phyloP scores from a whole-genome alignment of 2,329 filamentous ascomycete species.

The Neonectria ditissima region DNA sequence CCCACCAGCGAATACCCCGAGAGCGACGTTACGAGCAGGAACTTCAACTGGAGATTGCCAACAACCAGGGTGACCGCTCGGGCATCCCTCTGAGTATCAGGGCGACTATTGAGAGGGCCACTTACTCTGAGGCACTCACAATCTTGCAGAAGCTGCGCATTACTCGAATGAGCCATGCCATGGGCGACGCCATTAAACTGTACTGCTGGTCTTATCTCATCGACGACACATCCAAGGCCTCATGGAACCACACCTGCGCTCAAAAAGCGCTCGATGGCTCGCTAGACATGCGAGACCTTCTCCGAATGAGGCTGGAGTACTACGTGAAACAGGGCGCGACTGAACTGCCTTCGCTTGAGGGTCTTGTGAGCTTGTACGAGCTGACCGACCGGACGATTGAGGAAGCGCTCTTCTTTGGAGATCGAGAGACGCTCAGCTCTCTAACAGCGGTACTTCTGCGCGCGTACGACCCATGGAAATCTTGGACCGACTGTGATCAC shows the following conservation, averaged over 20 bases:
- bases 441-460: slow-evolving; percentile 6
- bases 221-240: slow-evolving; percentile 24
- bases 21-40: slow-evolving; percentile 27
- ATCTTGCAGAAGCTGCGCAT: slow-evolving; percentile 23
- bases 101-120: slow-evolving; percentile 23
- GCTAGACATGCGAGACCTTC: slow-evolving; percentile 13
- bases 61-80: background rate
- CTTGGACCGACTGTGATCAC: slow-evolving; percentile 15
- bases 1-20: slow-evolving; percentile 18
- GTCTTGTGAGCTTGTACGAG: slow-evolving; percentile 22
- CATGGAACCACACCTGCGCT: slow-evolving; percentile 23
- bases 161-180: background rate
- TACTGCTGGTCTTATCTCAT: slow-evolving; percentile 29
- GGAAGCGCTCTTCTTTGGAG: slow-evolving; percentile 26
- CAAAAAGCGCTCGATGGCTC: slow-evolving; percentile 18
- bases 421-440: slow-evolving; percentile 15
- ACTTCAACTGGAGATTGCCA: slow-evolving; percentile 18
- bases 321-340: slow-evolving; percentile 18
- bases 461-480: slow-evolving; percentile 20
- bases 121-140: slow-evolving; percentile 28
- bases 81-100: slow-evolving; percentile 26
- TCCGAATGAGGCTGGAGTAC: slow-evolving; percentile 18
- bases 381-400: slow-evolving; percentile 6
- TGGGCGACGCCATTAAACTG: slow-evolving; percentile 14
- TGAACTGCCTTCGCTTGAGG: slow-evolving; percentile 22